A percentile compares a stretch with the other conserved stretches of the same genome.
These are phyloP conservation scores for Saturnispora kantuleensis DNA, from an alignment of 805 yeast genomes.

Conservation along the genomic window DNA sequence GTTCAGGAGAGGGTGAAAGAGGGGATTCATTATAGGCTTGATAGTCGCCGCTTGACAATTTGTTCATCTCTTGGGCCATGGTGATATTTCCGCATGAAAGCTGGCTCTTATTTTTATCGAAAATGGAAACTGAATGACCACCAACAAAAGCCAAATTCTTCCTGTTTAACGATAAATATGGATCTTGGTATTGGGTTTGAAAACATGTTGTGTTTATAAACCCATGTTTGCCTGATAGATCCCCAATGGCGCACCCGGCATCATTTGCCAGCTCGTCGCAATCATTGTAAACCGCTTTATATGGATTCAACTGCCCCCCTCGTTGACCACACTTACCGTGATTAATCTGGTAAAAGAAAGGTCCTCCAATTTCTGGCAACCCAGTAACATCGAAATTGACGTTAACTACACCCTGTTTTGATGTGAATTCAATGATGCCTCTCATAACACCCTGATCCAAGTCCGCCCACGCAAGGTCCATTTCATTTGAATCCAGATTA, in stretches of 20 bases:
- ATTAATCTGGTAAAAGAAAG: slow-evolving; percentile 63
- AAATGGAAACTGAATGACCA: slow-evolving; percentile 47
- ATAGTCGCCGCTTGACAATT: slow-evolving; percentile 19
- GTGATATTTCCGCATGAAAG: slow-evolving; percentile 57
- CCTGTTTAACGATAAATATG: slow-evolving; percentile 52
- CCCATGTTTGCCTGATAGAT: slow-evolving; percentile 72
- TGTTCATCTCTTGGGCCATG: slow-evolving; percentile 18
- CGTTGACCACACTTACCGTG: slow-evolving; percentile 44
- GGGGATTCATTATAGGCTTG: slow-evolving; percentile 5
- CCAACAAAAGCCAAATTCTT: slow-evolving; percentile 48
- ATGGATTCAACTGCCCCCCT: slow-evolving; percentile 58
- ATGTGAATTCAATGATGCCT: slow-evolving; percentile 51
- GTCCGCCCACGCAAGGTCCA: slow-evolving; percentile 47
- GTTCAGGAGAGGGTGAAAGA: no score
- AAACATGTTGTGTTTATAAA: slow-evolving; percentile 60
- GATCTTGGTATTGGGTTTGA: slow-evolving; percentile 53
- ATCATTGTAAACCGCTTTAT: slow-evolving; percentile 36
- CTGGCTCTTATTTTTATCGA: slow-evolving; percentile 42
- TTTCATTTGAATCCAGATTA: slow-evolving; percentile 38
- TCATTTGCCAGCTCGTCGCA: slow-evolving; percentile 45
- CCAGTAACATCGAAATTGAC: slow-evolving; percentile 67
- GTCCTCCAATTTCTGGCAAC: slow-evolving; percentile 56
- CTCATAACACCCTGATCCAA: slow-evolving; percentile 35
- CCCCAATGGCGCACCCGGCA: slow-evolving; percentile 60
- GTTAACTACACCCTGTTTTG: slow-evolving; percentile 43